Evolutionary conservation across 2,329 filamentous ascomycete species (phyloP), one percentile per base, ranked within the genome.

Genomic region (Chaetomiaceae sp.): DNA sequence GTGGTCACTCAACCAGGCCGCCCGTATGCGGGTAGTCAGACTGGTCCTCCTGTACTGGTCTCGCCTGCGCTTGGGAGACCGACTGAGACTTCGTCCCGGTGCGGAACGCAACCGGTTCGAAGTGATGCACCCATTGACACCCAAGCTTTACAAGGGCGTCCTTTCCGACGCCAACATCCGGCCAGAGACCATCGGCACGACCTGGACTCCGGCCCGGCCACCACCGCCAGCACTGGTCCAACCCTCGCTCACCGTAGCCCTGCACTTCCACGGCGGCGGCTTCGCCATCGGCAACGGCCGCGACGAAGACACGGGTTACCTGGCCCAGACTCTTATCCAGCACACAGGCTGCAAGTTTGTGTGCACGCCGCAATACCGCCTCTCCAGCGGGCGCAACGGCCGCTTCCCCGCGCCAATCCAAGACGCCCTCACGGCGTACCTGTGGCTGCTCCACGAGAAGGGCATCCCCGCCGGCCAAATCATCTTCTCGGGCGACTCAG

Each of bases 261-360:
- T 68, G 25, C 65, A 68, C 35, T 58, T 68, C 37, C 66, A 68
- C 48, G 66, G 66, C 20, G 65, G 66, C 8, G 66, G 56, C 17
- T 67, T 59, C 51, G 62, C 64, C 13, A 54, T 68, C 13, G 64
- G 65, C 10, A 57, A 60, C 25, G 64, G 65, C 3, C 64, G 65
- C 10, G 64, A 66, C 40, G 42, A 37, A 2, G 63, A 65, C 51
- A 60, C 60, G 2, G 63, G 61, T 9, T 66, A 59, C 50, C 31
- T 63, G 19, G 55, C 60, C 34, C 48, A 58, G 40, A 59, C 56
- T 5, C 51, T 66, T 13, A 30, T 62, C 5, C 34, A 49, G 5
- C 59, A 62, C 34, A 58, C 58, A 43, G 61, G 60, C 17, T 60
- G 48, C 33, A 55, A 50, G 8, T 48, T 59, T 31, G 59, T 67